phyloP scores from a whole-genome alignment of 164 flowering plant species.

The Nymphaea colorata region DNA sequence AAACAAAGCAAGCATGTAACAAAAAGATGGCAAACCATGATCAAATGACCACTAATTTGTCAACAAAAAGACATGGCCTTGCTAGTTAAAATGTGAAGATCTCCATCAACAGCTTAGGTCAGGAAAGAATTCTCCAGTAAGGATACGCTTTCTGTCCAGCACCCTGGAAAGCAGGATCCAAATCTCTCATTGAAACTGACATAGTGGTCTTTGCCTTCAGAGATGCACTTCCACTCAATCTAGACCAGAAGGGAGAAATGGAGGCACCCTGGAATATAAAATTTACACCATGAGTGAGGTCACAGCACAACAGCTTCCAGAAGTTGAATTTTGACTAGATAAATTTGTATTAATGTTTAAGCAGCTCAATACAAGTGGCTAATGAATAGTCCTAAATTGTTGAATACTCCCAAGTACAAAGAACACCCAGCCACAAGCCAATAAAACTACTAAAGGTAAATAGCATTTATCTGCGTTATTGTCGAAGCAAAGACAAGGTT shows the following conservation, averaged over 20 bases:
- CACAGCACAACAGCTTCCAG: no score
- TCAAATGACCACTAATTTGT: no score
- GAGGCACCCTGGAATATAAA: background rate
- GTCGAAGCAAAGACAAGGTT: no score
- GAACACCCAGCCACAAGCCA: background rate
- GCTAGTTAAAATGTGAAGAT: no score
- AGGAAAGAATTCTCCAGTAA: conserved; percentile 1
- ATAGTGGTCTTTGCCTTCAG: conserved; percentile 24
- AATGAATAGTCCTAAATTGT: background rate
- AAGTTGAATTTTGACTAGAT: no score
- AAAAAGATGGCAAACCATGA: no score
- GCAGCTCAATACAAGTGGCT: background rate
- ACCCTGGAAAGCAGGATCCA: conserved; percentile 91
- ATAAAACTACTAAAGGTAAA: background rate
- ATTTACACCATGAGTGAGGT: background rate
- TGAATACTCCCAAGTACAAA: background rate
- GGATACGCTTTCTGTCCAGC: conserved; percentile 84
- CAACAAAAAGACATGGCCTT: no score
- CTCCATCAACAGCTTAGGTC: background rate
- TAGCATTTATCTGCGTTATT: background rate
- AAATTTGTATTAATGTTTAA: no score
- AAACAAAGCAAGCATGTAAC: no score
- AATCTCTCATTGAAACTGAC: conserved; percentile 91
- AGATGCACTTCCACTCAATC: conserved; percentile 7
- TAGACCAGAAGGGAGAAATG: conserved; percentile 1